phyloP scores from a whole-genome alignment of 257 asterid genomes.

The Solanum lycopersicoides region DNA sequence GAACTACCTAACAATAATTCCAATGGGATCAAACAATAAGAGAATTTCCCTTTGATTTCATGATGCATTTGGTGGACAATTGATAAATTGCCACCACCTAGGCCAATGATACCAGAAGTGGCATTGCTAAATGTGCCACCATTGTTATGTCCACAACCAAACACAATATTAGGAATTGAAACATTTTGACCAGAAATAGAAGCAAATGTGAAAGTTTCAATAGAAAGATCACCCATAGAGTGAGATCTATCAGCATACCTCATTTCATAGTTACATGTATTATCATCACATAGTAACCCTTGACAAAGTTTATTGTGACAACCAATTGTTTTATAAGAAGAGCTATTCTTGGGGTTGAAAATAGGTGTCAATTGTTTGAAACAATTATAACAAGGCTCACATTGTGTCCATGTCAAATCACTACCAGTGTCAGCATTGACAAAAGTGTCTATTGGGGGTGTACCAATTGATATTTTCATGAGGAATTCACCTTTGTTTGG shows the following conservation, averaged over 20 bases:
- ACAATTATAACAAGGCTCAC: constrained; percentile 27
- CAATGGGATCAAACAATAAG: constrained; percentile 7
- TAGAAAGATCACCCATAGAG: neutral
- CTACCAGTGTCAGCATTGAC: constrained; percentile 41
- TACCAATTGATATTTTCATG: constrained; percentile 21
- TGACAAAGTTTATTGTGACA: neutral
- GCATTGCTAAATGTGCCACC: neutral
- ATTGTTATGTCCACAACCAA: constrained; percentile 9
- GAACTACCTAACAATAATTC: neutral
- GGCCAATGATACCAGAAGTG: constrained; percentile 4
- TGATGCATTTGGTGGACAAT: neutral
- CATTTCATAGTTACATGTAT: neutral
- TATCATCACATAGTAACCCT: neutral
- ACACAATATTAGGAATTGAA: neutral
- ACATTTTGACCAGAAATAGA: neutral
- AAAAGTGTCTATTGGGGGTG: constrained; percentile 16
- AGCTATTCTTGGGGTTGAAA: constrained; percentile 13
- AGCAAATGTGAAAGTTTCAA: neutral
- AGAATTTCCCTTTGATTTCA: neutral
- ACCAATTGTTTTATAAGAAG: neutral
- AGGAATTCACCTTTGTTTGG: constrained; percentile 12
- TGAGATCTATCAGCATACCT: constrained; percentile 5
- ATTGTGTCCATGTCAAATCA: constrained; percentile 32
- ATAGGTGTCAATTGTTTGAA: constrained; percentile 13
- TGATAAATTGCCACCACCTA: constrained; percentile 1